Percentiles rank a stretch among this genome's conserved stretches.
These are phyloP conservation scores for Myxozyma kluyveri DNA, from an alignment of 805 yeast genomes.

Conservation along the genomic window DNA sequence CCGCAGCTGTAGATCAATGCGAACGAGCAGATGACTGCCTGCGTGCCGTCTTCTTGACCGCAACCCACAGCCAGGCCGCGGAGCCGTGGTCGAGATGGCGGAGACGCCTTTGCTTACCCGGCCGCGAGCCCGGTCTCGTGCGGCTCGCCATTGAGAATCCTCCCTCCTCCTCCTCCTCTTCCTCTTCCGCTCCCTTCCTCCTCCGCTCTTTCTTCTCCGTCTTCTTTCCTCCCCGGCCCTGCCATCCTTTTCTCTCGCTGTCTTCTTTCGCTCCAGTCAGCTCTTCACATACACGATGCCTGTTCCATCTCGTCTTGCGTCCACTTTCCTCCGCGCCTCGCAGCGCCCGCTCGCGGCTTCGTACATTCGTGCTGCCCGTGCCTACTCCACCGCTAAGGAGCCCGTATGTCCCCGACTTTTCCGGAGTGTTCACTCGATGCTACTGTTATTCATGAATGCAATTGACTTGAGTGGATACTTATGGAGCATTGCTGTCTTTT, in stretches of 20 bases:
- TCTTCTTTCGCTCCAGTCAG: neutral
- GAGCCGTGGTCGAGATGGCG: neutral
- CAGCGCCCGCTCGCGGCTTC: conserved; percentile 25
- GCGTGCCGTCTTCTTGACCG: no score
- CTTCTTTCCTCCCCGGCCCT: neutral
- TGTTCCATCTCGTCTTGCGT: conserved; percentile 26
- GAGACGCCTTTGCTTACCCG: neutral
- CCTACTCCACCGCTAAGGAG: conserved; percentile 33
- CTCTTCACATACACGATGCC: no score
- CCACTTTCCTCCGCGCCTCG: conserved; percentile 27
- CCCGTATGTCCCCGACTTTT: conserved; percentile 27
- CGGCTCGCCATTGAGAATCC: no score
- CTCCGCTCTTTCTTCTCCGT: neutral
- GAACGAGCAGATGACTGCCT: no score
- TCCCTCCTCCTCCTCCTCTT: neutral
- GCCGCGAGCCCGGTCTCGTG: no score
- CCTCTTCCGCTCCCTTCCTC: neutral
- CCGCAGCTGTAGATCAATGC: neutral
- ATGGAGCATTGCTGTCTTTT: no score
- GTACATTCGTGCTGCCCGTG: conserved; percentile 25
- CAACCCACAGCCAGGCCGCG: no score
- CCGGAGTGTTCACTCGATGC: neutral
- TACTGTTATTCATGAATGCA: neutral
- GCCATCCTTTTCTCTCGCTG: neutral
- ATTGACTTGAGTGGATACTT: neutral